phyloP scores from a whole-genome alignment of 768 basidiomycete genomes.

The Mycena albidolilacea region DNA sequence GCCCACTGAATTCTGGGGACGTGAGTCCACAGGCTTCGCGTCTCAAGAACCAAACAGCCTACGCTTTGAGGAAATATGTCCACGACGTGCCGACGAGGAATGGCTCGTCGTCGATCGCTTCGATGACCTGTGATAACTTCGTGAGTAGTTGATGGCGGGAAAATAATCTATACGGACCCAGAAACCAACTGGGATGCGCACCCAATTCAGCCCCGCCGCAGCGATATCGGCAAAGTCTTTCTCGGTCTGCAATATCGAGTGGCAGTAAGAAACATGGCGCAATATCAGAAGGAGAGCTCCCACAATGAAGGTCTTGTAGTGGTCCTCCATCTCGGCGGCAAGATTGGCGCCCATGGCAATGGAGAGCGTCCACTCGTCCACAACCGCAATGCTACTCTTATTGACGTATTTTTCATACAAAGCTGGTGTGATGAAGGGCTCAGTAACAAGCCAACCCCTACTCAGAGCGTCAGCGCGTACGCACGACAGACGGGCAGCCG shows the following conservation, averaged over 20 bases:
- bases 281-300: constrained; percentile 43
- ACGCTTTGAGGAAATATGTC: constrained; percentile 71
- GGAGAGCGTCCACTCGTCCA: constrained; percentile 86
- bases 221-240: constrained; percentile 81
- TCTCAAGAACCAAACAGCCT: constrained; percentile 38
- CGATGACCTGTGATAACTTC: constrained; percentile 65
- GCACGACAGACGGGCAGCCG: constrained; percentile 22
- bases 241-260: constrained; percentile 66
- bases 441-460: constrained; percentile 73
- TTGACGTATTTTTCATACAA: constrained; percentile 77
- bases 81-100: constrained; percentile 85
- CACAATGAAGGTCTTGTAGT: constrained; percentile 90
- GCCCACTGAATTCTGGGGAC: constrained; percentile 78
- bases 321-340: constrained; percentile 78
- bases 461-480: constrained; percentile 32
- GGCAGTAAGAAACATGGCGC: constrained; percentile 1
- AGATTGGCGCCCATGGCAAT: constrained; percentile 76
- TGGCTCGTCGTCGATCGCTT: constrained; percentile 81
- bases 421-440: constrained; percentile 83
- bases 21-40: constrained; percentile 58
- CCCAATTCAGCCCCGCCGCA: constrained; percentile 88
- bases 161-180: constrained; percentile 59
- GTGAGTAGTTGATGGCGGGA: too few species aligned
- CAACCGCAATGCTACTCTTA: constrained; percentile 57
- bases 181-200: constrained; percentile 88